phyloP scores from a whole-genome alignment of 2,329 filamentous ascomycete genomes.

The Monosporascus sp. region DNA sequence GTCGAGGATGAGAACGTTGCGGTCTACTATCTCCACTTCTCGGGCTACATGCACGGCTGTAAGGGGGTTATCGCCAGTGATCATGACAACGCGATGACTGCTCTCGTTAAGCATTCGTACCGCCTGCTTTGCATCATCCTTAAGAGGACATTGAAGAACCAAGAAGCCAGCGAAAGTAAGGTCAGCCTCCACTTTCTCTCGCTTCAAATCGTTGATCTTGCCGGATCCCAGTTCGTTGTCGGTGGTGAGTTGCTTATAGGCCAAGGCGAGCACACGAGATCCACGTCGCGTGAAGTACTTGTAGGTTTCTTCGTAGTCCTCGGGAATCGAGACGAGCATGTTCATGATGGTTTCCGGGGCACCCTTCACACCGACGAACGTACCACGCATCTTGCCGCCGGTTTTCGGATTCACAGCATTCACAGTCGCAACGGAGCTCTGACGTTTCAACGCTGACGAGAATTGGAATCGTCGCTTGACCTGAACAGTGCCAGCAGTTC shows the following conservation, averaged over 20 bases:
- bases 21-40: slow-evolving; percentile 95
- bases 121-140: slow-evolving; percentile 90
- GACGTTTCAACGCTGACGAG: slow-evolving; percentile 90
- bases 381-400: slow-evolving; percentile 73
- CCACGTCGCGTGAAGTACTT: slow-evolving; percentile 97
- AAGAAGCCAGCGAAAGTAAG: slow-evolving; percentile 92
- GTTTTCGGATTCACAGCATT: slow-evolving; percentile 66
- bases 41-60: slow-evolving; percentile 94
- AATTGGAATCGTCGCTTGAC: slow-evolving; percentile 98
- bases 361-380: slow-evolving; percentile 93
- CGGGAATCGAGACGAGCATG: slow-evolving; percentile 78
- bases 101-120: slow-evolving; percentile 98
- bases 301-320: slow-evolving; percentile 94
- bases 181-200: slow-evolving; percentile 82
- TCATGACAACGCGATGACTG: slow-evolving; percentile 98
- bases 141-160: slow-evolving; percentile 90
- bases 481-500: slow-evolving; percentile 71
- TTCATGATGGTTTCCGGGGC: slow-evolving; percentile 95
- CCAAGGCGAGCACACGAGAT: slow-evolving; percentile 87
- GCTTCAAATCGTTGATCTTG: slow-evolving; percentile 89
- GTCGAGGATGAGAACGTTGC: slow-evolving; percentile 90
- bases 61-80: slow-evolving; percentile 95
- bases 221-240: slow-evolving; percentile 77
- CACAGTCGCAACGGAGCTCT: slow-evolving; percentile 88
- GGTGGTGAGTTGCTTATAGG: slow-evolving; percentile 83